Conservation (phyloP, 2,329 filamentous ascomycete species). For the Gnomoniopsis sp. region DNA sequence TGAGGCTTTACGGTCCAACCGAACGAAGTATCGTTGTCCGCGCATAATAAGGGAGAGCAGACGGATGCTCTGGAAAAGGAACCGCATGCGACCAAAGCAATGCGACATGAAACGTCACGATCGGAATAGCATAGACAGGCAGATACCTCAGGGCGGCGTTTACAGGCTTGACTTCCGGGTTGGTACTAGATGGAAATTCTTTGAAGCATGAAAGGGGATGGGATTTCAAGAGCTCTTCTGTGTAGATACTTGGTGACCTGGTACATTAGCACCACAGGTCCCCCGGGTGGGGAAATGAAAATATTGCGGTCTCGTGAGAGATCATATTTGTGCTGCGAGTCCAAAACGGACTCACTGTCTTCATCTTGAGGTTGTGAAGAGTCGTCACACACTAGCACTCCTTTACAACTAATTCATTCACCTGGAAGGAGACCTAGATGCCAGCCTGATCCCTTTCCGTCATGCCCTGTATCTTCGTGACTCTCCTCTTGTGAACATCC, state of each 20-base stretch:
- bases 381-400: no score
- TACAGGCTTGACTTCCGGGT: background rate
- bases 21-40: background rate
- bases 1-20: background rate
- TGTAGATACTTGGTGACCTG: background rate
- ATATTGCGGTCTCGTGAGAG: no score
- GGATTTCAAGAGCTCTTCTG: background rate
- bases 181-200: background rate
- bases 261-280: no score
- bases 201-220: background rate
- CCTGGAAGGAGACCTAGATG: no score
- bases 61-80: background rate
- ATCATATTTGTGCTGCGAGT: no score
- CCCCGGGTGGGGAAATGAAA: no score
- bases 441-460: background rate
- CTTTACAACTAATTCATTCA: no score
- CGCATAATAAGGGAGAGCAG: background rate
- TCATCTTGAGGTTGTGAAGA: no score
- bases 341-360: no score
- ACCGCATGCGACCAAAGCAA: background rate
- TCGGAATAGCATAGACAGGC: slow-evolving; percentile 1
- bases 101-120: slow-evolving; percentile 2
- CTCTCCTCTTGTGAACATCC: background rate
- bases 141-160: slow-evolving; percentile 11
- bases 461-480: background rate